A percentile compares a stretch with the other conserved stretches of the same genome.
These are phyloP conservation scores for Epichloe amarillans DNA, from an alignment of 2,329 filamentous ascomycete species.

Conservation along the genomic window DNA sequence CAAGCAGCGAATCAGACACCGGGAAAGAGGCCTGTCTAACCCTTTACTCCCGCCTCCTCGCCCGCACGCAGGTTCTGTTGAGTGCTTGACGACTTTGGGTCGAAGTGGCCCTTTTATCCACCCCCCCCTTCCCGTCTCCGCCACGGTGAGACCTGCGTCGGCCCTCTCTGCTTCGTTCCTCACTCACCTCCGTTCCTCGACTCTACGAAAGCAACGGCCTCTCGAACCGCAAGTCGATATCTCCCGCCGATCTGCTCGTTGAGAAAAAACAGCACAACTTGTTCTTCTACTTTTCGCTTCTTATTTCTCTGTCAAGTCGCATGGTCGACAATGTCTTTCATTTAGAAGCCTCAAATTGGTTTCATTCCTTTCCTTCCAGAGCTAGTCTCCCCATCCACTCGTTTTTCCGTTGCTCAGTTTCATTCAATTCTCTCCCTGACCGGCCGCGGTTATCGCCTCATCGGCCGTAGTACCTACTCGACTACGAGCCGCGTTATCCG, in stretches of 20 bases:
- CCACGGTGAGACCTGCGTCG: conserved; percentile 9
- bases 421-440: neutral
- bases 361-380: conserved; percentile 7
- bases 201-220: conserved; percentile 2
- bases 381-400: conserved; percentile 12
- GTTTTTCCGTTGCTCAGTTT: conserved; percentile 9
- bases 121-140: conserved; percentile 6
- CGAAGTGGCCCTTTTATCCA: neutral
- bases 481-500: conserved; percentile 4
- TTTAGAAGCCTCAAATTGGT: conserved; percentile 13
- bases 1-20: neutral
- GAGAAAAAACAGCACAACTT: conserved; percentile 5
- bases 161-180: conserved; percentile 7
- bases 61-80: neutral
- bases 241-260: neutral
- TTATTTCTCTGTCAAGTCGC: conserved; percentile 7
- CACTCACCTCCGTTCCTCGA: neutral
- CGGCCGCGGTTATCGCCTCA: neutral
- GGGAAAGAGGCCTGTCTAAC: neutral
- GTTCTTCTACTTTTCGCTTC: conserved; percentile 4
- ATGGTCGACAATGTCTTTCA: conserved; percentile 23
- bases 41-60: neutral
- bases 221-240: conserved; percentile 7
- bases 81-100: neutral
- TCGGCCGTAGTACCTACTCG: neutral